Base-by-base conservation (phyloP, 2,329 filamentous ascomycete species). In the Trichoderma sp. region DNA sequence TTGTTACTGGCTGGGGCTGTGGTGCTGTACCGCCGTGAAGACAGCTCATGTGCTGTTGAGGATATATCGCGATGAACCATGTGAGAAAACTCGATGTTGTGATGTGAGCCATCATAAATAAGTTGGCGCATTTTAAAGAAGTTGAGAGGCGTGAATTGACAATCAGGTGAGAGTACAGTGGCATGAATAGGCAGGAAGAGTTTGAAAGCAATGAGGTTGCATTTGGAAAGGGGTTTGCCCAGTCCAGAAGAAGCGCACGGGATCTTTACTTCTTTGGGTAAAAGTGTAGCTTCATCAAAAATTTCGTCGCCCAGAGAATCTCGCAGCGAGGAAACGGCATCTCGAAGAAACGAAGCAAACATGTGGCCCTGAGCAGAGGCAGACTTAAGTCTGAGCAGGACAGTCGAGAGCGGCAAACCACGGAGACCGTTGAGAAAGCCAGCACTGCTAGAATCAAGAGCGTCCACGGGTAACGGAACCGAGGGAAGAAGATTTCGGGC, bases 101-200 rank as follows among this genome's bases (percentile, higher is more conserved):
- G 86, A 0, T 70, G 56, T 3, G 72, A 73, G n/a, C 70, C 71
- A 40, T 84, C 81, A 73, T 89, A 86, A 0, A 87, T 84, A 71
- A 90, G 85, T 77, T 92, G 91, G 69, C 89, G 88, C 8, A 86
- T 82, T 72, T 87, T 88, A 81, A 92, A 92, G 72, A 92, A 88
- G 56, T 80, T 85, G 35, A 92, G 79, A 0, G 90, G 89, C 1
- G 86, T 82, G 72, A 91, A 90, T 68, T 85, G 82, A 74, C 87
- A 86, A 33, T 83, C 83, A 1, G 84, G 80, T 27, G 84, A 84
- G 2, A 81, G 79, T 10, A 86, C 77, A 40, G 82, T 83, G 19
- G 83, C 82, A 72, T 91, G 87, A 33, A 92, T 87, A 1, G 87
- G 87, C 21, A 89, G 85, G 53, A 92, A 84, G 19, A 89, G 79